Percentiles rank a stretch among this genome's conserved stretches.
Conservation (phyloP, 2,329 filamentous ascomycete genomes). For the Exophiala xenobiotica region DNA sequence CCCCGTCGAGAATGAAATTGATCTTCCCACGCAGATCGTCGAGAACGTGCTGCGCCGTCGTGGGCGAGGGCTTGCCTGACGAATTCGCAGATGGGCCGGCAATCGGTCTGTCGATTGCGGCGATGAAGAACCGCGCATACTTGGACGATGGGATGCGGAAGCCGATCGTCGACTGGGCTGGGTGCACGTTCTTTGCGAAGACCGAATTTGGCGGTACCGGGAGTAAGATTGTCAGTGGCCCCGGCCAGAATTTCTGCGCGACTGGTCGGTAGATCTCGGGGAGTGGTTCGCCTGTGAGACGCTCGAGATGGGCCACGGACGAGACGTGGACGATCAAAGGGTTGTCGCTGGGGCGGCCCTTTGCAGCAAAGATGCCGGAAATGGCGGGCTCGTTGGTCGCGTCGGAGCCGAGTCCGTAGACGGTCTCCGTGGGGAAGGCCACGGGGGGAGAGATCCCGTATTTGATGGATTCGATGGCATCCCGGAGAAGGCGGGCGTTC, state of each 20-base stretch:
- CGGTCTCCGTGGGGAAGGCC: constrained; percentile 95
- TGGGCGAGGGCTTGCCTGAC: constrained; percentile 88
- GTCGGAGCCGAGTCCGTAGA: constrained; percentile 95
- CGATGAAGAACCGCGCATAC: constrained; percentile 85
- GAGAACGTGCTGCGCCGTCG: constrained; percentile 81
- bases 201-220: constrained; percentile 67
- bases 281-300: constrained; percentile 43
- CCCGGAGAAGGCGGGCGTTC: constrained; percentile 21
- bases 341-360: constrained; percentile 89
- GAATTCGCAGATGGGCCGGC: constrained; percentile 94
- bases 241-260: constrained; percentile 87
- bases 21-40: constrained; percentile 83
- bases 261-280: constrained; percentile 75
- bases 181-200: constrained; percentile 89
- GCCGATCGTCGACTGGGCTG: constrained; percentile 79
- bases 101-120: constrained; percentile 72
- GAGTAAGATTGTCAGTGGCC: constrained; percentile 85
- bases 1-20: constrained; percentile 84
- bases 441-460: constrained; percentile 58
- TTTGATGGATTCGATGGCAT: constrained; percentile 27
- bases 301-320: constrained; percentile 27
- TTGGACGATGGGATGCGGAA: constrained; percentile 83
- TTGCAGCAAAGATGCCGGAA: constrained; percentile 86
- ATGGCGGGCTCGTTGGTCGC: constrained; percentile 83
- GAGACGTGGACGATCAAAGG: constrained; percentile 86